phyloP scores from a whole-genome alignment of 2,329 filamentous ascomycete species.

The Byssochlamys sp. region DNA sequence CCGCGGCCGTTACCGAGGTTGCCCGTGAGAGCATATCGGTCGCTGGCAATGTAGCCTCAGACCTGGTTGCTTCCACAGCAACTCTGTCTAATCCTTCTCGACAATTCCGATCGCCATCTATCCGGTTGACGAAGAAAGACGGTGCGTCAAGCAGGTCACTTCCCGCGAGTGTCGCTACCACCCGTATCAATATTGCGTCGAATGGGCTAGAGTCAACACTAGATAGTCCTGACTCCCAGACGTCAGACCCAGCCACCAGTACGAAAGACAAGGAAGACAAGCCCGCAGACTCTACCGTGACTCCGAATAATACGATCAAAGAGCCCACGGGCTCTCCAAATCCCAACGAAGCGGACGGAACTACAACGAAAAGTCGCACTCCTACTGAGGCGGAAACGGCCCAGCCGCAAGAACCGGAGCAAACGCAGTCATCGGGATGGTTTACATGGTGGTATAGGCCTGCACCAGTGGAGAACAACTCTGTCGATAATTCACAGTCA shows the following conservation, averaged over 20 bases:
- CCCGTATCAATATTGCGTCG: conserved; percentile 36
- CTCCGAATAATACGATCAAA: conserved; percentile 9
- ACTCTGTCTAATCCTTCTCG: conserved; percentile 17
- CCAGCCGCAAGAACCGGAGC: neutral
- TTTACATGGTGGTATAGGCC: conserved; percentile 30
- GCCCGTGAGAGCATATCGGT: conserved; percentile 41
- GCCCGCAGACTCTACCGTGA: conserved; percentile 3
- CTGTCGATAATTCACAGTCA: conserved; percentile 6
- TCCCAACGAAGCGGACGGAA: neutral
- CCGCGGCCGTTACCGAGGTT: conserved; percentile 40
- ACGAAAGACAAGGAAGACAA: conserved; percentile 16
- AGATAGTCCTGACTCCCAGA: conserved; percentile 11
- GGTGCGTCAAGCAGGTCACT: conserved; percentile 35
- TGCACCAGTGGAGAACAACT: conserved; percentile 6
- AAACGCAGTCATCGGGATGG: conserved; percentile 18
- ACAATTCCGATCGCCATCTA: conserved; percentile 23
- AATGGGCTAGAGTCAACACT: conserved; percentile 27
- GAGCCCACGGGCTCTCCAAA: neutral
- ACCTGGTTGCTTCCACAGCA: conserved; percentile 23
- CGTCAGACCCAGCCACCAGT: conserved; percentile 6
- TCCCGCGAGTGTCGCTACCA: conserved; percentile 37
- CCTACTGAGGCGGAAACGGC: neutral
- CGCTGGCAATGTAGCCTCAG: conserved; percentile 28
- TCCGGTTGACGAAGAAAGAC: conserved; percentile 35
- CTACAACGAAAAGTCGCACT: neutral